These are phyloP conservation scores for Panicum miliaceum DNA, from an alignment of 176 grass and related monocot species.

Conservation along the genomic window DNA sequence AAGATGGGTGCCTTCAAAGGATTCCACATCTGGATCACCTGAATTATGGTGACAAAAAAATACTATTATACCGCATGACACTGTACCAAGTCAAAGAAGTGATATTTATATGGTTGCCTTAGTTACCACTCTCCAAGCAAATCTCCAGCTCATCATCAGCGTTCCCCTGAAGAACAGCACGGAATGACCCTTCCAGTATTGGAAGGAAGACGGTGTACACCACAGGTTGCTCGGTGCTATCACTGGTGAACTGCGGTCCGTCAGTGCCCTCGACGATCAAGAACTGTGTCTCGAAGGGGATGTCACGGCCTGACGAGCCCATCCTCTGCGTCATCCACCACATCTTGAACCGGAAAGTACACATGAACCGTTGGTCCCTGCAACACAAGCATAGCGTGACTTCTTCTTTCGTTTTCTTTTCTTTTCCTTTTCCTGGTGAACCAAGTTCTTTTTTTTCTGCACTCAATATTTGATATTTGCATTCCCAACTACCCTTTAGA, in stretches of 20 bases:
- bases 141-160: constrained; percentile 73
- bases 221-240: constrained; percentile 19
- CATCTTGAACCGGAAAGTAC: constrained; percentile 86
- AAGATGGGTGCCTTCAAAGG: constrained; percentile 78
- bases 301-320: constrained; percentile 63
- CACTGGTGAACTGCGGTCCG: constrained; percentile 1
- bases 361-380: constrained; percentile 75
- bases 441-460: neutral
- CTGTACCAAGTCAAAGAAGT: constrained; percentile 21
- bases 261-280: constrained; percentile 59
- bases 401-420: neutral
- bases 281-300: constrained; percentile 85
- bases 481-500: too few relatives aligned
- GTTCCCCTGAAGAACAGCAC: constrained; percentile 83
- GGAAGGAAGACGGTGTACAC: constrained; percentile 81
- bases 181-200: constrained; percentile 74
- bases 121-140: constrained; percentile 81
- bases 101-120: neutral
- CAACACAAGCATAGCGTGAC: neutral
- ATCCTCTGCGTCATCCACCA: constrained; percentile 97
- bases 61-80: constrained; percentile 16
- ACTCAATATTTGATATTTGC: neutral
- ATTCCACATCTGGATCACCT: constrained; percentile 76
- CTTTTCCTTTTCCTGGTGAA: neutral
- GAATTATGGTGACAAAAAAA: neutral